phyloP scores from a whole-genome alignment of 1,139 yeast genomes.

The Taphrina deformans region DNA sequence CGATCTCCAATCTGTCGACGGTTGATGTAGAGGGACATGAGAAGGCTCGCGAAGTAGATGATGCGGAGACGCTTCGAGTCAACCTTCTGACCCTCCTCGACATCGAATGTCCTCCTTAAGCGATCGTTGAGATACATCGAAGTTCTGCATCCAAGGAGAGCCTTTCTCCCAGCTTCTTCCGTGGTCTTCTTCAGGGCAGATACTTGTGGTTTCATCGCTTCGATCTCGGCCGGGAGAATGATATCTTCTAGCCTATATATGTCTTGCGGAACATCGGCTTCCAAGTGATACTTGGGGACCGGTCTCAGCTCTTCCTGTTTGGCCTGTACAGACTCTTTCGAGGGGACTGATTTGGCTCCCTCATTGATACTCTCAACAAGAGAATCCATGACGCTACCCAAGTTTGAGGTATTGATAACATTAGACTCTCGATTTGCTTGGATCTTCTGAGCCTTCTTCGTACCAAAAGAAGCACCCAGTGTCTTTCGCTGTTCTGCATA shows the following conservation, averaged over 20 bases:
- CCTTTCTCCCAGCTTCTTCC: conserved; percentile 30
- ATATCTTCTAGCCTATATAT: conserved; percentile 72
- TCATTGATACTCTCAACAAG: conserved; percentile 77
- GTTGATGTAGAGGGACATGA: conserved; percentile 75
- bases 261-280: conserved; percentile 78
- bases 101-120: conserved; percentile 49
- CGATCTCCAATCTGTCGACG: conserved; percentile 62
- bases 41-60: conserved; percentile 72
- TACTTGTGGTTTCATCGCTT: conserved; percentile 61
- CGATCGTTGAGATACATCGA: conserved; percentile 58
- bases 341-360: conserved; percentile 70
- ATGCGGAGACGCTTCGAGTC: conserved; percentile 52
- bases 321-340: conserved; percentile 49
- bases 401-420: conserved; percentile 77
- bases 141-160: conserved; percentile 59
- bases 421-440: conserved; percentile 78
- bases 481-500: conserved; percentile 61
- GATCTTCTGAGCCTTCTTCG: conserved; percentile 91
- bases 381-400: conserved; percentile 72
- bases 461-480: conserved; percentile 94
- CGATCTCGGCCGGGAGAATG: conserved; percentile 65
- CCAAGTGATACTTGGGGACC: conserved; percentile 72
- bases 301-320: conserved; percentile 69
- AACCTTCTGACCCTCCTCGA: conserved; percentile 26
- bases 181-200: conserved; percentile 46